Evolutionary conservation across 2,329 filamentous ascomycete species (phyloP), one percentile per base, ranked within the genome.

Genomic region (Colletotrichum tanaceti): DNA sequence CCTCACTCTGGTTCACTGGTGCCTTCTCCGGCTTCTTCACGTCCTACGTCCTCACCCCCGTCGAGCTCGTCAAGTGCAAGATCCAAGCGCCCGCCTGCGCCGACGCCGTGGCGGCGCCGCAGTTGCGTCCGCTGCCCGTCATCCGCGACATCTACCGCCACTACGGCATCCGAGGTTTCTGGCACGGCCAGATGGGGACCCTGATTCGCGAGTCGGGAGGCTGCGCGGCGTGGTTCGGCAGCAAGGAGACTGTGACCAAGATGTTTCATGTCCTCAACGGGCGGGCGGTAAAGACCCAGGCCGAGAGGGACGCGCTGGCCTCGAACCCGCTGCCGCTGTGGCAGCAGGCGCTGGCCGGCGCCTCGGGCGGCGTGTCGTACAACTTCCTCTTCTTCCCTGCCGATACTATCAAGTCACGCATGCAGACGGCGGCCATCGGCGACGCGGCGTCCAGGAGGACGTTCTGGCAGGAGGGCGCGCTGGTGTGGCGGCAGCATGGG

Each of bases 341-440:
- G 86, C 93, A 98, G 80, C 94, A 97, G 78, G 93, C 97, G 76
- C 77, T 93, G 22, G 93, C 94, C 1, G 95, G 95, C 49, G 95
- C 95, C 3, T 89, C 90, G 9, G 96, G 95, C 4, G 96, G 96
- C 61, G 92, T 98, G 82, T 90, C 90, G 43, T 99, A 99, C 82
- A 99, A 99, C 78, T 98, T 98, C 77, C 82, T 97, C 24, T 98
- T 98, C 84, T 99, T 96, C 78, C 96, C 96, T 0, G 96, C 96
- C 58, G 96, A 99, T 78, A 99, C 96, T 0, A 91, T 99, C 83
- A 99, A 99, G 82, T 97, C 93, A 20, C 90, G 95, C 55, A 97
- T 99, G 90, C 96, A 99, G 81, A 99, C 96, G 0, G 87, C 91
- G 61, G 91, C 94, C 5, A 83, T 93, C 50, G 87, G 86, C 39